phyloP scores from a whole-genome alignment of 1,139 yeast genomes.

The Starmera stellimalicola region DNA sequence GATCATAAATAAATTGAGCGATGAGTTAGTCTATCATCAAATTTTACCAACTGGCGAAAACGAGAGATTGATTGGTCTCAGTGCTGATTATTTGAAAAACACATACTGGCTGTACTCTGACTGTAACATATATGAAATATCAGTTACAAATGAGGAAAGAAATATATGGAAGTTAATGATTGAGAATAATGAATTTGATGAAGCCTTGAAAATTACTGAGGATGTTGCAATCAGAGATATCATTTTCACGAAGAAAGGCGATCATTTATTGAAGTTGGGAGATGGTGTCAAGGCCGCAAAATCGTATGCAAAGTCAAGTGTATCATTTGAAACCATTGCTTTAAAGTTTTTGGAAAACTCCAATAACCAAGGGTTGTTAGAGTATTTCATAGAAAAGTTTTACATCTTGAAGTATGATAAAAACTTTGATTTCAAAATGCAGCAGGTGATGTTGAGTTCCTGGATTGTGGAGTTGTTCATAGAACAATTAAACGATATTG shows the following conservation, averaged over 20 bases:
- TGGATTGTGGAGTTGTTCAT: slow-evolving; percentile 74
- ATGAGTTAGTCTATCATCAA: slow-evolving; percentile 34
- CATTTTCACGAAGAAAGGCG: slow-evolving; percentile 58
- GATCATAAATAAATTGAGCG: slow-evolving; percentile 41
- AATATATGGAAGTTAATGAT: slow-evolving; percentile 73
- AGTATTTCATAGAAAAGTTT: slow-evolving; percentile 50
- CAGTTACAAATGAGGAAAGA: slow-evolving; percentile 56
- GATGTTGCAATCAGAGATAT: slow-evolving; percentile 39
- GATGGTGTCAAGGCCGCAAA: slow-evolving; percentile 45
- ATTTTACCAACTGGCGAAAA: slow-evolving; percentile 25
- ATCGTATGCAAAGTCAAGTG: slow-evolving; percentile 52
- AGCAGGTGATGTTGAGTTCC: slow-evolving; percentile 55
- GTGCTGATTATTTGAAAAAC: slow-evolving; percentile 43
- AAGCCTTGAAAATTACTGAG: slow-evolving; percentile 47
- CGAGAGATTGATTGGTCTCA: slow-evolving; percentile 44
- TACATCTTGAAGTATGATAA: slow-evolving; percentile 20
- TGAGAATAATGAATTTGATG: slow-evolving; percentile 51
- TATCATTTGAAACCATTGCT: slow-evolving; percentile 66
- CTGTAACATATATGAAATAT: slow-evolving; percentile 51
- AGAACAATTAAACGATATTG: slow-evolving; percentile 38
- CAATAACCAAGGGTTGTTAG: slow-evolving; percentile 35
- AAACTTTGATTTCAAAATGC: slow-evolving; percentile 35
- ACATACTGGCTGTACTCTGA: slow-evolving; percentile 50
- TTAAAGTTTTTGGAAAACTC: slow-evolving; percentile 36
- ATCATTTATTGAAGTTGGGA: slow-evolving; percentile 31